Conservation (phyloP, 495 filamentous ascomycete genomes). For the Cetradonia linearis region DNA sequence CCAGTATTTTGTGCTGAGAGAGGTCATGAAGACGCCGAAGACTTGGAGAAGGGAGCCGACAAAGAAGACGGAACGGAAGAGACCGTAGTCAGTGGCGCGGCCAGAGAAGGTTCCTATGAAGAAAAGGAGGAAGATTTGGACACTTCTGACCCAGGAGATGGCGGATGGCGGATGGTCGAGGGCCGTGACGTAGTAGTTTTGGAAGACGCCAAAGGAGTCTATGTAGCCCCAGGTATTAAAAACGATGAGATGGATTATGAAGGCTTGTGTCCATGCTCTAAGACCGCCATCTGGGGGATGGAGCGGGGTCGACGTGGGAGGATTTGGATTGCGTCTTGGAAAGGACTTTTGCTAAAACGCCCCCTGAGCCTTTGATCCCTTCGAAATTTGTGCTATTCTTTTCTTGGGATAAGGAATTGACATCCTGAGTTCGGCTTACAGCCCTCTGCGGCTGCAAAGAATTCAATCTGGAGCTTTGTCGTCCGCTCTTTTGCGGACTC, state of each 20-base stretch:
- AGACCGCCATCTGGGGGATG: constrained; percentile 54
- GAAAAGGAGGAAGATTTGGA: constrained; percentile 66
- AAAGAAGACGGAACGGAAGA: constrained; percentile 49
- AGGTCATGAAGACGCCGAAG: constrained; percentile 64
- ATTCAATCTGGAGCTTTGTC: background rate
- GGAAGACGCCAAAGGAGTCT: constrained; percentile 71
- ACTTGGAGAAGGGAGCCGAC: constrained; percentile 48
- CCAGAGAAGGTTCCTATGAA: constrained; percentile 61
- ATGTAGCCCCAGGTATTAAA: constrained; percentile 71
- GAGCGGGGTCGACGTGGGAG: constrained; percentile 38
- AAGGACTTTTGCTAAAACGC: constrained; percentile 12
- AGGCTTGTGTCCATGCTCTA: constrained; percentile 56
- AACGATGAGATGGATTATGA: constrained; percentile 55
- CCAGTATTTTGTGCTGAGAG: constrained; percentile 56
- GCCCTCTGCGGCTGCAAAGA: background rate
- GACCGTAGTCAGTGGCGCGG: constrained; percentile 56
- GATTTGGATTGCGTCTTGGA: constrained; percentile 15
- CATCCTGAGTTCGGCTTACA: background rate
- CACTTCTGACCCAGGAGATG: constrained; percentile 66
- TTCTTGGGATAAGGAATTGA: background rate
- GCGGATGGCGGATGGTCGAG: constrained; percentile 46
- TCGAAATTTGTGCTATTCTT: background rate
- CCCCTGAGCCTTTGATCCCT: background rate
- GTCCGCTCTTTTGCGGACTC: background rate
- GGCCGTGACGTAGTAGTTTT: constrained; percentile 57